phyloP scores from a whole-genome alignment of 495 filamentous ascomycete genomes.

The Penicillium arizonense region DNA sequence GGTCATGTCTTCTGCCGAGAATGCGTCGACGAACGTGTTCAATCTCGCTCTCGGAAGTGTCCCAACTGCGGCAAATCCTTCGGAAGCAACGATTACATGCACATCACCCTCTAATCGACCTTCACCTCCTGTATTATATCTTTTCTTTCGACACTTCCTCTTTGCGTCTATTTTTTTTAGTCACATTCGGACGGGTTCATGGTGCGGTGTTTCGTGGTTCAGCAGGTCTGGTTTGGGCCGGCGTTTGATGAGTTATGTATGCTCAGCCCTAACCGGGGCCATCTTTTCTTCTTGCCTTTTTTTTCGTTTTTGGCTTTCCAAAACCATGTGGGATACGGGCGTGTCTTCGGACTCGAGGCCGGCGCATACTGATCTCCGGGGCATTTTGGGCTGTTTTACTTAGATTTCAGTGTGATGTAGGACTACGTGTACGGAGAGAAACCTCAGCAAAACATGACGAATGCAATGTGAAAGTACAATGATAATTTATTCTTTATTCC shows the following conservation, averaged over 20 bases:
- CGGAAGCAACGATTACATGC: constrained; percentile 83
- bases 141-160: constrained; percentile 16
- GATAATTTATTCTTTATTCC: background rate
- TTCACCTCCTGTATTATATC: constrained; percentile 39
- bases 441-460: constrained; percentile 13
- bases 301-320: constrained; percentile 12
- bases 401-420: constrained; percentile 34
- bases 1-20: constrained; percentile 94
- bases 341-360: constrained; percentile 12
- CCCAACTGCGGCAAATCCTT: constrained; percentile 90
- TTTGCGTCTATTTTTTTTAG: constrained; percentile 19
- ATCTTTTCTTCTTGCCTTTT: constrained; percentile 11
- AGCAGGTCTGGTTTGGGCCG: constrained; percentile 36
- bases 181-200: constrained; percentile 36
- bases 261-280: constrained; percentile 7
- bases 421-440: constrained; percentile 25
- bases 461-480: constrained; percentile 16
- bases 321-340: constrained; percentile 5
- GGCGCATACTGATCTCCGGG: constrained; percentile 15
- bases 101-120: constrained; percentile 48
- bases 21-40: constrained; percentile 83
- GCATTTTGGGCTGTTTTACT: constrained; percentile 10
- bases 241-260: constrained; percentile 36
- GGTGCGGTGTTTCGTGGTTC: constrained; percentile 45
- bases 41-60: constrained; percentile 89